Evolutionary conservation across 345 rosid species (phyloP), one percentile per base, ranked within the genome.

Genomic region (Litchi chinensis): DNA sequence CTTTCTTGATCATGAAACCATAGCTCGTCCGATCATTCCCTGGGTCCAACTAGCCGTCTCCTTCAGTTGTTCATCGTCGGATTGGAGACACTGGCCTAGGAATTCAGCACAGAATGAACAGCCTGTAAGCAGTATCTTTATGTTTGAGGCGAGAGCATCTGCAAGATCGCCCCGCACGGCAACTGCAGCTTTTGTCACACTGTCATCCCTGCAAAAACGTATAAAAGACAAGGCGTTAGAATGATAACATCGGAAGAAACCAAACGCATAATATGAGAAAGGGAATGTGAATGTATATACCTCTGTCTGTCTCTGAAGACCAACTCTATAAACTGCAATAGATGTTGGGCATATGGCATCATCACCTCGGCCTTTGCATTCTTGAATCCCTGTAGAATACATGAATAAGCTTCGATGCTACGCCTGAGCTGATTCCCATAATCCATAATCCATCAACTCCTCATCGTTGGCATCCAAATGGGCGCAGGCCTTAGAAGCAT

Each of bases 101-200:
- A 95, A 90, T 39, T 92, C 91, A 66, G 71, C 80, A 65, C 78
- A 92, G 87, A 91, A 95, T 0, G 87, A 56, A 48, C 85, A 87
- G 82, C 90, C 94, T 52, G 59, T 90, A 79, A 95, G 92, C 81
- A 93, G 76, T 26, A 86, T 79, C 86, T 91, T 93, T 19, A 84
- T 86, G 84, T 90, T 89, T 6, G 93, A 76, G 57, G 98, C 99
- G 19, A 93, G 90, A 3, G 95, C 93, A 63, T 93, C 98, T 0
- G 97, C 99, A 18, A 95, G 93, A 87, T 95, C 98, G 32, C 99
- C 99, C 91, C 91, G 89, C 62, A 95, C 98, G 0, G 96, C 99
- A 39, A 93, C 91, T 10, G 97, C 95, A 8, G 97, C 98, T 83
- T 88, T 95, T 5, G 95, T 93, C 66, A 93, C 95, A 67, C 87